Conservation (phyloP, 495 filamentous ascomycete genomes). For the Penicillium malachiteum region DNA sequence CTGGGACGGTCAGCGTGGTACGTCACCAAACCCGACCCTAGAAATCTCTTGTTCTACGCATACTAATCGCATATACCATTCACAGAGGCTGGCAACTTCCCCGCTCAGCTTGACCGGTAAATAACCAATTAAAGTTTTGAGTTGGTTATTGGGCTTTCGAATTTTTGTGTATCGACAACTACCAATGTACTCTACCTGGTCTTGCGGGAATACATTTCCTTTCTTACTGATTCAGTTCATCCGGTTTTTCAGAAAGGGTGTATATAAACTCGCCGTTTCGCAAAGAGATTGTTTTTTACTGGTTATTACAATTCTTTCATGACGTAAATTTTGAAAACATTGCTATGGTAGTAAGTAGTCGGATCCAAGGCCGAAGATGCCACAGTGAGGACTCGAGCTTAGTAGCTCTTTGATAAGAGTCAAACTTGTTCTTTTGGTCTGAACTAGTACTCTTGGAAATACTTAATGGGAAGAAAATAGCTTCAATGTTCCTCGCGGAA, state of each 20-base stretch:
- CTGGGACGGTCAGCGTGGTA: constrained; percentile 98
- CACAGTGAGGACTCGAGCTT: too few relatives aligned
- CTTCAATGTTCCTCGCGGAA: constrained; percentile 13
- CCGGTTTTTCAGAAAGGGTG: constrained; percentile 21
- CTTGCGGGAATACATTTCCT: constrained; percentile 34
- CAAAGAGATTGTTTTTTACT: constrained; percentile 8
- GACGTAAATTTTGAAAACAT: not conserved
- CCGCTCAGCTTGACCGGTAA: constrained; percentile 52
- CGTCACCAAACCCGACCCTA: constrained; percentile 37
- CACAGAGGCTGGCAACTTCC: constrained; percentile 89
- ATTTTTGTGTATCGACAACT: constrained; percentile 41
- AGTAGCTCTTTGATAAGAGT: too few relatives aligned
- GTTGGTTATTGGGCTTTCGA: constrained; percentile 27
- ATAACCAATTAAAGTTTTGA: constrained; percentile 20
- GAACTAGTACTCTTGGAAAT: too few relatives aligned
- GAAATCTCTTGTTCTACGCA: constrained; percentile 4
- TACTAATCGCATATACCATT: constrained; percentile 12
- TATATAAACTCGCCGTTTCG: constrained; percentile 38
- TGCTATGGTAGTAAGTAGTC: too few relatives aligned
- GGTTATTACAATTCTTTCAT: not conserved
- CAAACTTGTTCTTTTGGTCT: too few relatives aligned
- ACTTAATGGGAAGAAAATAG: too few relatives aligned
- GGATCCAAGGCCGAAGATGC: too few relatives aligned
- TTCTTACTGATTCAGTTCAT: constrained; percentile 20
- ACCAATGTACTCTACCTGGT: constrained; percentile 46